These are phyloP conservation scores for Leccinum rimulosum DNA, from an alignment of 768 basidiomycete species.

Conservation along the genomic window DNA sequence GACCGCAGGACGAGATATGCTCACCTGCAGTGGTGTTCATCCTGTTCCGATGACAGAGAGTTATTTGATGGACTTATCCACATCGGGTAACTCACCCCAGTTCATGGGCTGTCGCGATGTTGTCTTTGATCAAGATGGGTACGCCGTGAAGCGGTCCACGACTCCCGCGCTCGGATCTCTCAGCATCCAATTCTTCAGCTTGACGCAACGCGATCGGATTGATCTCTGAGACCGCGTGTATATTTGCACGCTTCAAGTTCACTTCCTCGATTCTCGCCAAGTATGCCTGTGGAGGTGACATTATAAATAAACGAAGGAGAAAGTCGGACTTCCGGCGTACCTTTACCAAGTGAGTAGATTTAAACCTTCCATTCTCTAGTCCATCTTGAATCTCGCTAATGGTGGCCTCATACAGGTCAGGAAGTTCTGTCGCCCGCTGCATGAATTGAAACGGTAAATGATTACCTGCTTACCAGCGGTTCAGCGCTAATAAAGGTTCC, in stretches of 20 bases:
- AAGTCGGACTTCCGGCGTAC: slow-evolving; percentile 26
- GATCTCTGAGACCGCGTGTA: slow-evolving; percentile 58
- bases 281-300: slow-evolving; percentile 47
- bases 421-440: slow-evolving; percentile 17
- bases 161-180: slow-evolving; percentile 46
- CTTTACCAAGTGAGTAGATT: slow-evolving; percentile 61
- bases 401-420: slow-evolving; percentile 62
- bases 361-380: slow-evolving; percentile 47
- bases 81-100: slow-evolving; percentile 22
- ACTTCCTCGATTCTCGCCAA: slow-evolving; percentile 67
- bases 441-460: slow-evolving; percentile 3
- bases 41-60: slow-evolving; percentile 18
- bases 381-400: slow-evolving; percentile 54
- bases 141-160: slow-evolving; percentile 56
- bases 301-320: neutral
- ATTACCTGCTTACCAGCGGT: neutral
- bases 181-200: slow-evolving; percentile 51
- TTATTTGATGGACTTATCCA: neutral
- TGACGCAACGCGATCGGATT: slow-evolving; percentile 52
- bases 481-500: neutral
- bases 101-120: slow-evolving; percentile 32
- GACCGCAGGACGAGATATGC: slow-evolving; percentile 18
- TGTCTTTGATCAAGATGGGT: slow-evolving; percentile 55
- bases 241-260: slow-evolving; percentile 54
- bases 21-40: slow-evolving; percentile 53